These are phyloP conservation scores for Xylaria palmicola DNA, from an alignment of 495 filamentous ascomycete species.

Conservation along the genomic window DNA sequence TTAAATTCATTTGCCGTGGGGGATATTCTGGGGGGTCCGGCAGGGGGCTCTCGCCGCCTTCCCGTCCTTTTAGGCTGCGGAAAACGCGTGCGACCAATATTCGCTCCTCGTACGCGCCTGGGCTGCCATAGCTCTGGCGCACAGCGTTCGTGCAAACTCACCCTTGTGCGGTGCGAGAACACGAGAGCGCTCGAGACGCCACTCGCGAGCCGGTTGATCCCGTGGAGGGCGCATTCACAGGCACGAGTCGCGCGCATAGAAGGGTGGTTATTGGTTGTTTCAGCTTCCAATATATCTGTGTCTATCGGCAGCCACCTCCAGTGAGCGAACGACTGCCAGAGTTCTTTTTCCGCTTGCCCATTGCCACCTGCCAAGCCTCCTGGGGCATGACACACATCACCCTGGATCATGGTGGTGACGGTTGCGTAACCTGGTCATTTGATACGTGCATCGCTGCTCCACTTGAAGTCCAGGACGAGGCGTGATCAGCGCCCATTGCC, in stretches of 20 bases:
- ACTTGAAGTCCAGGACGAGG: background rate
- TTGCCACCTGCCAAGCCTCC: background rate
- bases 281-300: slow-evolving; percentile 13
- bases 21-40: background rate
- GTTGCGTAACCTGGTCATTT: background rate
- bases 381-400: background rate
- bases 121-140: background rate
- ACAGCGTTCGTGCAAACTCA: background rate
- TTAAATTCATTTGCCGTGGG: too few species aligned
- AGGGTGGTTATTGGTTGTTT: slow-evolving; percentile 3
- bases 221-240: background rate
- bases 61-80: background rate
- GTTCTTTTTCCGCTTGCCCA: background rate
- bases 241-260: background rate
- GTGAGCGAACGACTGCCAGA: background rate
- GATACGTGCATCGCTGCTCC: background rate
- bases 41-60: background rate
- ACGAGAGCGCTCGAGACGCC: background rate
- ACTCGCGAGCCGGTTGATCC: background rate
- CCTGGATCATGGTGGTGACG: background rate
- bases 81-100: background rate
- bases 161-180: slow-evolving; percentile 1
- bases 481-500: background rate
- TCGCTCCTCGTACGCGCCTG: background rate
- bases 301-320: slow-evolving; percentile 4